Evolutionary conservation across 176 grass and related monocot genomes (phyloP), one percentile per base, ranked within the genome.

Genomic region (Aegilops sharonensis): DNA sequence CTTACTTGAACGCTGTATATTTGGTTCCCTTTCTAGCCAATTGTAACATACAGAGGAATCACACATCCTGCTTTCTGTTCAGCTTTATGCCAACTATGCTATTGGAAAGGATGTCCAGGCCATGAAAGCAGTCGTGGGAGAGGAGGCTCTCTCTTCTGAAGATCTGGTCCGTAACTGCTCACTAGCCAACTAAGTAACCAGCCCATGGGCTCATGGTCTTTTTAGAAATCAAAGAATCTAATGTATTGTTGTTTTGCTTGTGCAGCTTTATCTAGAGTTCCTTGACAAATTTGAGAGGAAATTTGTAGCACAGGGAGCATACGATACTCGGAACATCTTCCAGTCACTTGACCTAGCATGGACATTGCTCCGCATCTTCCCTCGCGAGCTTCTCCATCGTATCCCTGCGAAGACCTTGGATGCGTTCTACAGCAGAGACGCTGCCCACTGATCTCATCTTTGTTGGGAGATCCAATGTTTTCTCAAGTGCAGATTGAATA

Each of bases 81-180:
- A 99, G 97, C 89, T 99, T 48, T 99, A 99, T 89, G 97, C 97
- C 43, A 99, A 99, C 87, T 99, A 99, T 88, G 97, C 97, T 11
- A 99, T 99, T 85, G 97, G 97, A 81, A 99, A 99, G 87, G 97
- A 99, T 88, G 97, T 99, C 79, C 97, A 99, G 37, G 97, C 97
- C 68, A 99, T 99, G 97, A 99, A 99, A 89, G 97, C 97, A 37
- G 97, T 99, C 11, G 97, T 99, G 18, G 97, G 97, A 87, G 97
- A 99, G 89, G 97, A 99, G 85, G 97, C 97, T 6, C 97, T 99
- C 50, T 99, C 97, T 25, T 99, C 97, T 27, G 97, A 99, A 83
- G 97, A 99, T 90, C 72, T 99, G 92, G 97, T 99, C 2, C 64
- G 90, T 78, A 20, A 73, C 77, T 25, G 32, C 10, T 75, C 11